Evolutionary conservation across 2,329 filamentous ascomycete species (phyloP), one percentile per base, ranked within the genome.

Genomic region (Ophiostoma himal-ulmi): DNA sequence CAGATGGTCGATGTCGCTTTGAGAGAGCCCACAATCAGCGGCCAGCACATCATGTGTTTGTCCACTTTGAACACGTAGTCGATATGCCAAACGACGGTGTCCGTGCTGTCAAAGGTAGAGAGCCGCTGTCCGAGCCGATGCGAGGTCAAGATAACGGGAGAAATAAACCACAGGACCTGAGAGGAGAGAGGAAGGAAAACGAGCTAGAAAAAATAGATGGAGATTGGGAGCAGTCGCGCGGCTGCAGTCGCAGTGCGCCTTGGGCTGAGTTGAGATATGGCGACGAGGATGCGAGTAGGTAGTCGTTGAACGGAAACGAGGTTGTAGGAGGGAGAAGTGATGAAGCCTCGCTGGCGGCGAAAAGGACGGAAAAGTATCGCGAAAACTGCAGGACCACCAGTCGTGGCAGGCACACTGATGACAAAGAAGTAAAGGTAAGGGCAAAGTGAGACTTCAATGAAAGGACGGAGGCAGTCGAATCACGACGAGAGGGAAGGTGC

Each of bases 21-120:
- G 62, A 14, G 17, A 39, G 30, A 57, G 67, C 48, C 44, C 67
- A 34, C 44, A n/a, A 48, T 26, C 66, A 44, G 26, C 20, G 30
- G 30, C 66, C 41, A 68, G 30, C 66, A 54, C 66, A 68, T 68
- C 48, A 36, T 57, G 66, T 36, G 66, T n/a, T 52, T 68, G 39
- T 52, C 41, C 62, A 65, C 62, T 65, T 65, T 11, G 36, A 39
- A 22, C 36, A 65, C 62, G 62, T 65, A 65, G 62, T 11, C 14
- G 36, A 5, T 36, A 22, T 65, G 62, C 62, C 20, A 22, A 22
- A 39, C n/a, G 34, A 37, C 8, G 13, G 57, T 34, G 57, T 62
- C 26, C 22, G 26, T 34, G 57, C 17, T 62, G 57, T 17, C 26
- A 36, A 65, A n/a, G 22, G 36, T 22, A n/a, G 20, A 22, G 20